Base-by-base conservation (phyloP, 192 early-diverging fungal species). In the Kappamyces sp. region DNA sequence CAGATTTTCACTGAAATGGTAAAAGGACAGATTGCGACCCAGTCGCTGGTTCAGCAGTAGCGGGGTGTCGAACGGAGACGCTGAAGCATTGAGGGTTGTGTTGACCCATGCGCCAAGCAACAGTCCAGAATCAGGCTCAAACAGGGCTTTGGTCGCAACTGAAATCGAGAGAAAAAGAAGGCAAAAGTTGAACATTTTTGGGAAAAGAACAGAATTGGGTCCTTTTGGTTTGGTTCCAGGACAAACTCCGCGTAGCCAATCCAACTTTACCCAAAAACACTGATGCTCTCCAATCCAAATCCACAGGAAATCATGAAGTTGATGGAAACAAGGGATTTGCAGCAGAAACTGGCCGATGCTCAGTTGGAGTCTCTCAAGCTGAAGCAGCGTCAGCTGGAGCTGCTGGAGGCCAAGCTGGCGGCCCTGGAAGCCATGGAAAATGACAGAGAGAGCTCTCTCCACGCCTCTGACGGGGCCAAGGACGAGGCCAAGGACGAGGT, bases 1-100 rank as follows among this genome's bases (percentile, higher is more conserved):
- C 6, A 67, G 22, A 55, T 67, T 47, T 49, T 63, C 33, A 11
- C 60, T 54, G 37, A 59, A 38, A 37, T 67, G 66, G 38, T 22
- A 22, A 22, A 22, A 22, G 22, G 22, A 22, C 22, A 22, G 22
- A 22, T 22, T 22, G 22, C 22, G 22, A 22, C 22, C 22, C 22
- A 22, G 22, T 22, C 22, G 22, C 22, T 22, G 22, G 22, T 22
- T 22, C 22, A 22, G 22, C 22, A 22, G 22, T 0, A 22, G 22
- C 22, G 22, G 22, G 22, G 22, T 22, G 22, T 22, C 22, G 22
- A 22, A 22, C 22, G 22, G 22, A 22, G 22, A 22, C 57, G 53
- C 43, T 48, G 54, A 7, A 47, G 11, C 61, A 35, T 42, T 54
- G 5, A 50, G 51, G 0, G 61, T 63, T 0, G 14, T 30, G n/a